Conservation (phyloP, 352 stramenopile species). For the Globisporangium iwayamae region DNA sequence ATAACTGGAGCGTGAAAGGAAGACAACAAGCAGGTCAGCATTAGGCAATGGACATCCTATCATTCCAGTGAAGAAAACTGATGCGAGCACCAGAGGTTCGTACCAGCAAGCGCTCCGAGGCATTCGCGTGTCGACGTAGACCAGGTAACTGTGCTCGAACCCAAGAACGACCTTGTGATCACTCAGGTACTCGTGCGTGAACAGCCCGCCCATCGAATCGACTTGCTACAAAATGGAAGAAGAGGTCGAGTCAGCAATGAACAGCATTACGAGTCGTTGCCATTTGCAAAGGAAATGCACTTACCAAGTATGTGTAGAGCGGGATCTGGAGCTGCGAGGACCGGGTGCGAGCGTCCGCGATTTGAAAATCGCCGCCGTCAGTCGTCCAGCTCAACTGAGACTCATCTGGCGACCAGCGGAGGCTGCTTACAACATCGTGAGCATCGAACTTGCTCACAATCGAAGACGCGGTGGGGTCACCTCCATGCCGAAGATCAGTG, state of each 20-base stretch:
- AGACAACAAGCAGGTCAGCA: neutral
- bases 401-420: slow-evolving; percentile 55
- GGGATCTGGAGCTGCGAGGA: slow-evolving; percentile 34
- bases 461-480: slow-evolving; percentile 28
- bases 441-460: slow-evolving; percentile 65
- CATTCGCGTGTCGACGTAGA: slow-evolving; percentile 69
- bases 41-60: neutral
- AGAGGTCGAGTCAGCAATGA: neutral
- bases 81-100: neutral
- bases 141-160: slow-evolving; percentile 59
- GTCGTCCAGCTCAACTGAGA: slow-evolving; percentile 77
- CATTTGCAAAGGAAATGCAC: neutral
- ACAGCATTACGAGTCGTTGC: neutral
- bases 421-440: slow-evolving; percentile 74
- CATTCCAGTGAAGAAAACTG: neutral
- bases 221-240: slow-evolving; percentile 24
- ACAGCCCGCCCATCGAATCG: slow-evolving; percentile 50
- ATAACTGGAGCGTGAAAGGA: slow-evolving; percentile 30
- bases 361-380: slow-evolving; percentile 71
- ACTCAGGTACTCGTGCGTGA: slow-evolving; percentile 68
- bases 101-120: slow-evolving; percentile 43
- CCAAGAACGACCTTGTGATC: slow-evolving; percentile 51
- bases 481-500: slow-evolving; percentile 45
- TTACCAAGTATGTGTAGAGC: slow-evolving; percentile 31
- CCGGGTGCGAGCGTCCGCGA: slow-evolving; percentile 45